A percentile compares a stretch with the other conserved stretches of the same genome.
phyloP scores from a whole-genome alignment of 306 rosid species.

The Prunus mume region DNA sequence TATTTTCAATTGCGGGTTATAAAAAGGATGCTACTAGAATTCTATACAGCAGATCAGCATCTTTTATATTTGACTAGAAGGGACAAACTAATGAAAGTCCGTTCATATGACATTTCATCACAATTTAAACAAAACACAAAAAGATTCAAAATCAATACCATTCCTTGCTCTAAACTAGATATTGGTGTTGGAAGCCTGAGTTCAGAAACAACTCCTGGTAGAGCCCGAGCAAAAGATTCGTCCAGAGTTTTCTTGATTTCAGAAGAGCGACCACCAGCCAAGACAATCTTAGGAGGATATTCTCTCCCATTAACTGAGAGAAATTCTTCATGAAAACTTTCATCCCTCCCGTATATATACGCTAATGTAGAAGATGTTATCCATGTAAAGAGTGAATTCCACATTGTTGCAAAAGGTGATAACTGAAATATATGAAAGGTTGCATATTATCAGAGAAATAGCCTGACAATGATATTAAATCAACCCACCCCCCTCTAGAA shows the following conservation, averaged over 20 bases:
- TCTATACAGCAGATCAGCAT: not conserved
- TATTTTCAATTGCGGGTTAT: not conserved
- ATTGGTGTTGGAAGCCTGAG: constrained; percentile 68
- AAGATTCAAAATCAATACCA: constrained; percentile 52
- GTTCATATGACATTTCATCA: constrained; percentile 11
- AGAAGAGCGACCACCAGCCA: constrained; percentile 78
- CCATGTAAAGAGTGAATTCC: constrained; percentile 85
- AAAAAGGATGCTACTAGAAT: not conserved
- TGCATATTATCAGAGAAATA: not conserved
- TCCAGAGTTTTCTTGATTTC: constrained; percentile 89
- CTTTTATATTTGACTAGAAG: not conserved
- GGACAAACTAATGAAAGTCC: not conserved
- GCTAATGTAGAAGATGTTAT: constrained; percentile 78
- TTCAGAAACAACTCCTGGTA: constrained; percentile 71
- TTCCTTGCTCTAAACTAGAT: constrained; percentile 81
- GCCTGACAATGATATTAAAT: not conserved
- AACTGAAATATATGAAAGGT: constrained; percentile 45
- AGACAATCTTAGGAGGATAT: constrained; percentile 61
- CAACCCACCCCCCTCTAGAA: not conserved
- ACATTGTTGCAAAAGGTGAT: constrained; percentile 85
- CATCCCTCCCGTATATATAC: constrained; percentile 81
- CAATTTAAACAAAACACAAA: constrained; percentile 4
- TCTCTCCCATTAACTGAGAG: constrained; percentile 60
- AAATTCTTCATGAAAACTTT: constrained; percentile 73
- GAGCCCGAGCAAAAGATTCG: constrained; percentile 74